phyloP scores from a whole-genome alignment of 805 yeast species.

The Candida yuanshanica region DNA sequence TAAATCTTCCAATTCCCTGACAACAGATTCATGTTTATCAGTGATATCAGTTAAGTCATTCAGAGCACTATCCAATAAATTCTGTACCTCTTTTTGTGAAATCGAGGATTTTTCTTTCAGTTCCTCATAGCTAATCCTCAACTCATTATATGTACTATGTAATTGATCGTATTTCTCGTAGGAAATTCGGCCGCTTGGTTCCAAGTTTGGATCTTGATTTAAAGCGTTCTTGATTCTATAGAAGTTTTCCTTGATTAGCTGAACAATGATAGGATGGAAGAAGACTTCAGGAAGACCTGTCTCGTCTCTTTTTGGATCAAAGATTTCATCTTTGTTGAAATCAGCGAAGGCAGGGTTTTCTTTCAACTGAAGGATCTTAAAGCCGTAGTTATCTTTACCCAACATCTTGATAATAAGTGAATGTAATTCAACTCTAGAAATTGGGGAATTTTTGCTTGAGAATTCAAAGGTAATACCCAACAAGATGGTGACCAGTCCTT shows the following conservation, averaged over 20 bases:
- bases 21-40: slow-evolving; percentile 5
- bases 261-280: slow-evolving; percentile 60
- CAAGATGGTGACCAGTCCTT: slow-evolving; percentile 66
- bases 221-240: slow-evolving; percentile 64
- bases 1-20: slow-evolving; percentile 17
- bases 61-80: slow-evolving; percentile 14
- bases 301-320: slow-evolving; percentile 55
- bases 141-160: slow-evolving; percentile 24
- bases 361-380: slow-evolving; percentile 68
- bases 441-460: slow-evolving; percentile 51
- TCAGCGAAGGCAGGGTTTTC: slow-evolving; percentile 50
- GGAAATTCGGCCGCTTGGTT: slow-evolving; percentile 63
- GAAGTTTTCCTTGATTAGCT: slow-evolving; percentile 63
- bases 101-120: slow-evolving; percentile 26
- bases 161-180: slow-evolving; percentile 41
- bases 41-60: slow-evolving; percentile 10
- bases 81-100: slow-evolving; percentile 26
- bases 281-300: slow-evolving; percentile 86
- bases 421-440: slow-evolving; percentile 54
- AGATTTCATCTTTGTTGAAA: slow-evolving; percentile 45
- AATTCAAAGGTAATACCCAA: slow-evolving; percentile 82
- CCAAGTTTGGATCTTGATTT: slow-evolving; percentile 65
- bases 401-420: slow-evolving; percentile 60
- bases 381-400: slow-evolving; percentile 74
- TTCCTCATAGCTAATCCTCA: slow-evolving; percentile 32